These are phyloP conservation scores for Agrocybe pediades DNA, from an alignment of 768 basidiomycete genomes.

Conservation along the genomic window DNA sequence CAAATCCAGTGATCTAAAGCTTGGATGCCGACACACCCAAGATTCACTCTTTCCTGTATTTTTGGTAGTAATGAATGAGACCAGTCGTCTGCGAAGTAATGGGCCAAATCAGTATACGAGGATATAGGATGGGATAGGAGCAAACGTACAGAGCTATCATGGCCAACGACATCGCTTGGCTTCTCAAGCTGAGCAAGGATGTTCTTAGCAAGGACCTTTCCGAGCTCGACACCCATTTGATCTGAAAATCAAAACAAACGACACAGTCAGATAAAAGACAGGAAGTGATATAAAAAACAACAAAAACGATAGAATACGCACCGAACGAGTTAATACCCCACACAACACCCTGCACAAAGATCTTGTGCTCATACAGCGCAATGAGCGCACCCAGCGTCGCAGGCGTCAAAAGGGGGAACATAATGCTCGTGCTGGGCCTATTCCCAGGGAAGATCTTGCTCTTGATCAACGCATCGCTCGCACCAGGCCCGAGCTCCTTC, in stretches of 20 bases:
- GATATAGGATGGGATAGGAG: constrained; percentile 29
- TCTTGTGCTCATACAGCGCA: constrained; percentile 97
- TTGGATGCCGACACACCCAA: no score
- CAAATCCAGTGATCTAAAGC: no score
- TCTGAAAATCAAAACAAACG: constrained; percentile 46
- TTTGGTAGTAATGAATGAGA: constrained; percentile 96
- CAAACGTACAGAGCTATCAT: constrained; percentile 78
- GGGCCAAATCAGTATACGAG: constrained; percentile 4
- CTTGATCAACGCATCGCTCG: constrained; percentile 87
- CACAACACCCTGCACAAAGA: constrained; percentile 94
- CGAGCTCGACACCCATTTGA: constrained; percentile 99
- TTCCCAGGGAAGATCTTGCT: constrained; percentile 99
- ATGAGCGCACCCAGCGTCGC: constrained; percentile 87
- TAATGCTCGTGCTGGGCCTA: constrained; percentile 92
- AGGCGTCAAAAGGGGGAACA: constrained; percentile 93
- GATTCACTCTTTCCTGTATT: constrained; percentile 72
- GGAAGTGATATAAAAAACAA: not conserved
- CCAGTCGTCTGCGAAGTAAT: constrained; percentile 78
- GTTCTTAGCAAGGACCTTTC: constrained; percentile 95
- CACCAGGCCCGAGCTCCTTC: constrained; percentile 64
- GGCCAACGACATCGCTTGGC: constrained; percentile 71
- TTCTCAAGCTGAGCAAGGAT: constrained; percentile 83
- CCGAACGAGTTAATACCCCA: constrained; percentile 99
- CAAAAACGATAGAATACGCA: constrained; percentile 31
- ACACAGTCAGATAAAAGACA: not conserved